A percentile compares a stretch with the other conserved stretches of the same genome.
Conservation (phyloP, 1,284 basidiomycete genomes). For the Taiwanofungus camphoratus region DNA sequence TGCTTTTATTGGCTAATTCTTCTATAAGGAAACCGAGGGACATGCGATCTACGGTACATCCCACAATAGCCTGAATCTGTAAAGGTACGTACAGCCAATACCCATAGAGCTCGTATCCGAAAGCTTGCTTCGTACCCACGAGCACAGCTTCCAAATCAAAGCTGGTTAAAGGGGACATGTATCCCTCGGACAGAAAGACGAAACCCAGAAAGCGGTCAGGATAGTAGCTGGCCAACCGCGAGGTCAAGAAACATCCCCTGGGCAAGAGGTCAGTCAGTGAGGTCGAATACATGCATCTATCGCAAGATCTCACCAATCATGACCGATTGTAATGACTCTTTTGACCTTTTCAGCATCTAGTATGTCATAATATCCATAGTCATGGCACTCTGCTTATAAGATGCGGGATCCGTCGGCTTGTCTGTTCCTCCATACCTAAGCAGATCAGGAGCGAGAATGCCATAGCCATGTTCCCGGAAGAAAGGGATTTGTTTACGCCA, state of each 20-base stretch:
- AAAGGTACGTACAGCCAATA: conserved; percentile 25
- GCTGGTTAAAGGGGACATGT: conserved; percentile 27
- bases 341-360: conserved; percentile 34
- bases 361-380: conserved; percentile 42
- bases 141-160: conserved; percentile 15
- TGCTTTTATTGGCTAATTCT: conserved; percentile 25
- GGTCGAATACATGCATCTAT: neutral
- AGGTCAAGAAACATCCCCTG: conserved; percentile 35
- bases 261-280: neutral
- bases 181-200: conserved; percentile 38
- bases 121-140: conserved; percentile 39
- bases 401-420: conserved; percentile 38
- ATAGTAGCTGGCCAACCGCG: conserved; percentile 34
- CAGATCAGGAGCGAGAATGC: conserved; percentile 48
- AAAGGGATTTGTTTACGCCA: conserved; percentile 19
- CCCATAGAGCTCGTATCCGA: conserved; percentile 26
- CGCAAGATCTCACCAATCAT: conserved; percentile 38
- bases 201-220: conserved; percentile 36
- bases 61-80: neutral
- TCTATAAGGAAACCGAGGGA: conserved; percentile 23
- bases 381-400: conserved; percentile 36
- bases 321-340: conserved; percentile 38
- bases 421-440: conserved; percentile 49
- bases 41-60: neutral
- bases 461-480: conserved; percentile 40